A percentile compares a stretch with the other conserved stretches of the same genome.
These are phyloP conservation scores for Beauveria sp. DNA, from an alignment of 2,329 filamentous ascomycete species.

Conservation along the genomic window DNA sequence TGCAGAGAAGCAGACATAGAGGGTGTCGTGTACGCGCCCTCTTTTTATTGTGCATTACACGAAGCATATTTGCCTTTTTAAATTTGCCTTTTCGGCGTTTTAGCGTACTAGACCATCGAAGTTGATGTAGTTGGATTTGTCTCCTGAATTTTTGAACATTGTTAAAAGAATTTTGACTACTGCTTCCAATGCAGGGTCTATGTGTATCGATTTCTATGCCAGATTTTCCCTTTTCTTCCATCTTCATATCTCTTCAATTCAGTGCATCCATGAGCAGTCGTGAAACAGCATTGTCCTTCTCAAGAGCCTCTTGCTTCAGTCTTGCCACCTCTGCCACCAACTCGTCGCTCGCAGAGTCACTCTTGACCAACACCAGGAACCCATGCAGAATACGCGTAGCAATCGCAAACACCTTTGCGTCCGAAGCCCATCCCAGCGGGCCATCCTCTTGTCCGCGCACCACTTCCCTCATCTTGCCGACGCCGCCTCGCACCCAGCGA, in stretches of 20 bases:
- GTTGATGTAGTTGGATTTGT: background rate
- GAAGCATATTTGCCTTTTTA: background rate
- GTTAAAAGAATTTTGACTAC: background rate
- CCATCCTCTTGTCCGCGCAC: slow-evolving; percentile 43
- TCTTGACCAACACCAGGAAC: slow-evolving; percentile 26
- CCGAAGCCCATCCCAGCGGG: slow-evolving; percentile 64
- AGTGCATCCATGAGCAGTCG: slow-evolving; percentile 20
- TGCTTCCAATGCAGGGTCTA: background rate
- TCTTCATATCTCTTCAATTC: background rate
- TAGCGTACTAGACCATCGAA: background rate
- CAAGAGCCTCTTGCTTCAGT: slow-evolving; percentile 5
- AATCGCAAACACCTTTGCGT: slow-evolving; percentile 58
- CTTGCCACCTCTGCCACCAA: slow-evolving; percentile 13
- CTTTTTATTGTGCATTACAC: background rate
- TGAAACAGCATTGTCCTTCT: slow-evolving; percentile 18
- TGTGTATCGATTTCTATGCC: background rate
- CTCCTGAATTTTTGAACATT: background rate
- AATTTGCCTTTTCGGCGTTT: background rate
- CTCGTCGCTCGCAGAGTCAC: slow-evolving; percentile 9
- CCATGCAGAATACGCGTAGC: slow-evolving; percentile 40
- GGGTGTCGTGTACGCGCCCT: background rate
- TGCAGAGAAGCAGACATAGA: background rate
- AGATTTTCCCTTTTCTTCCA: background rate
- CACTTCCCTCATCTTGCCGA: slow-evolving; percentile 33
- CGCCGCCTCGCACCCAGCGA: slow-evolving; percentile 43